Evolutionary conservation across 2,329 filamentous ascomycete genomes (phyloP).

Genomic region (Knoxdaviesia capensis): DNA sequence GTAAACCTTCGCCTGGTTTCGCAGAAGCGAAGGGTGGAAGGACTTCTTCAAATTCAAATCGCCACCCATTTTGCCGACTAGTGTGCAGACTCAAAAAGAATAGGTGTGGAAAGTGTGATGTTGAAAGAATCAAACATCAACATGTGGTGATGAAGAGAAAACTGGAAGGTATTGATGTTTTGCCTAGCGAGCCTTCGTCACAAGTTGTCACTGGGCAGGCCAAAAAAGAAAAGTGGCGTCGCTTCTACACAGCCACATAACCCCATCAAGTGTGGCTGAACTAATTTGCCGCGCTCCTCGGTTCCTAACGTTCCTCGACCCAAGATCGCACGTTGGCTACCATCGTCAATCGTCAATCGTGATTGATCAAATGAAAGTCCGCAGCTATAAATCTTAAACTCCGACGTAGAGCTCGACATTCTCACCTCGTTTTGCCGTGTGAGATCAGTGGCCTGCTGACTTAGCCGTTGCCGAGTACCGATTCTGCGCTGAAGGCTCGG

Average conservation of each 20-base stretch:
- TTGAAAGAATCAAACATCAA: neutral
- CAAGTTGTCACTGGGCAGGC: neutral
- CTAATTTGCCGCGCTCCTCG: neutral
- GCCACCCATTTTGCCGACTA: constrained; percentile 53
- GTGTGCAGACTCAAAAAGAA: neutral
- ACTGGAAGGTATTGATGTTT: neutral
- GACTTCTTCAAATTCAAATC: constrained; percentile 91
- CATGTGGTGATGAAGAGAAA: neutral
- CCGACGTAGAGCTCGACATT: no score
- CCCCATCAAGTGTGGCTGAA: no score
- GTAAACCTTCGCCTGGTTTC: constrained; percentile 82
- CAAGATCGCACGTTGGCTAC: neutral
- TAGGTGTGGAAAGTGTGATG: neutral
- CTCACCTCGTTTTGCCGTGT: no score
- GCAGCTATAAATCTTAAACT: no score
- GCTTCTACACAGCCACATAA: neutral
- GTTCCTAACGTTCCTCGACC: neutral
- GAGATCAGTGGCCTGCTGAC: no score
- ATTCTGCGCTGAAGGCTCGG: no score
- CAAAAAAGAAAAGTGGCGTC: no score
- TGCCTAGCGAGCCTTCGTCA: neutral
- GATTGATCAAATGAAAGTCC: no score
- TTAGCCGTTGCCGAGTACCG: no score
- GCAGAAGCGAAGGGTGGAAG: constrained; percentile 81
- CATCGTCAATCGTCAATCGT: neutral